A percentile compares a stretch with the other conserved stretches of the same genome.
Conservation (phyloP, 2,329 filamentous ascomycete genomes). For the Fusarium paranaense region DNA sequence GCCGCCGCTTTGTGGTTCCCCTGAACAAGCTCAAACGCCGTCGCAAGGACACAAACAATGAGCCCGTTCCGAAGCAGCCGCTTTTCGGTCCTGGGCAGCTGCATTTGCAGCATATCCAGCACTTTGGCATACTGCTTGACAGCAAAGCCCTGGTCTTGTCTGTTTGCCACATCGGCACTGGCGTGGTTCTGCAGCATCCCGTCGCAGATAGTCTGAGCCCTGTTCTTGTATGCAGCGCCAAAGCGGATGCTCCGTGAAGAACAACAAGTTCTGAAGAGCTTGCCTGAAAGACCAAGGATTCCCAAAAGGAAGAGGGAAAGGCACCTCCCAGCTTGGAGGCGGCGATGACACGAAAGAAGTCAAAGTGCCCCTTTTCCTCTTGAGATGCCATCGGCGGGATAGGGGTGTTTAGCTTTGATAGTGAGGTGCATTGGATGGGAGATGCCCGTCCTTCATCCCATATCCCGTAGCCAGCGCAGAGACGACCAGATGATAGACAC, state of each 20-base stretch:
- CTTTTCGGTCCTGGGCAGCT: background rate
- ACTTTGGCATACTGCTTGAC: background rate
- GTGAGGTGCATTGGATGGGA: background rate
- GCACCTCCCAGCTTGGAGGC: background rate
- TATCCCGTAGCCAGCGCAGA: background rate
- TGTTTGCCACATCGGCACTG: background rate
- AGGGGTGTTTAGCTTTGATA: background rate
- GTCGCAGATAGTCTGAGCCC: background rate
- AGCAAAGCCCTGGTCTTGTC: background rate
- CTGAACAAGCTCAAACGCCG: background rate
- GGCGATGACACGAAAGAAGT: background rate
- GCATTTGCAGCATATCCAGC: background rate
- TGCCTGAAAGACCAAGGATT: background rate
- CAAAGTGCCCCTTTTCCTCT: background rate
- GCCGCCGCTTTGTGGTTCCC: background rate
- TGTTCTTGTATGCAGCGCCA: background rate
- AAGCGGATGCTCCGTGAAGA: background rate
- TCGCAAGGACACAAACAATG: background rate
- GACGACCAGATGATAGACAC: background rate
- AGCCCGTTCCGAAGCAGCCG: background rate
- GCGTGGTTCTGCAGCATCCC: background rate
- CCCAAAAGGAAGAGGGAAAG: background rate
- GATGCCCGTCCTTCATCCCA: background rate
- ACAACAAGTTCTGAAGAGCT: background rate
- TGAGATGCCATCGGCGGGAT: background rate